phyloP scores from a whole-genome alignment of 371 early-diverging fungal genomes.

The Rhizopus sp. region DNA sequence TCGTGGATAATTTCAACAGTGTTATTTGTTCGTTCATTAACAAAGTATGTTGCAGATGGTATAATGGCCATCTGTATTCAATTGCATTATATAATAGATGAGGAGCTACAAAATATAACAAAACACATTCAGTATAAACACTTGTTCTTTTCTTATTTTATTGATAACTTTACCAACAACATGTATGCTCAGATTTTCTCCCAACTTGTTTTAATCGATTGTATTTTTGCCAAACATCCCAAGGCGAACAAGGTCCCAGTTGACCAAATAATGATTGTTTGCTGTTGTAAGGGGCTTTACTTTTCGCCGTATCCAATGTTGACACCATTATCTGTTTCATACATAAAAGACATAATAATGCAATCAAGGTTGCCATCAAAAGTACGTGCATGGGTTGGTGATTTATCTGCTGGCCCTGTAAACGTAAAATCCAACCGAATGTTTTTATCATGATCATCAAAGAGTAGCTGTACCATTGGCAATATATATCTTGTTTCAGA shows the following conservation, averaged over 20 bases:
- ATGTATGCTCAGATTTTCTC: conserved; percentile 10
- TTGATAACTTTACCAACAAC: conserved; percentile 14
- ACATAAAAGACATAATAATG: conserved; percentile 8
- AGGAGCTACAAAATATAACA: conserved; percentile 16
- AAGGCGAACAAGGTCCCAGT: conserved; percentile 24
- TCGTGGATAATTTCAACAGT: conserved; percentile 7
- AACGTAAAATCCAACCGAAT: conserved; percentile 10
- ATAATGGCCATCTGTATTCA: conserved; percentile 21
- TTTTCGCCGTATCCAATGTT: conserved; percentile 18
- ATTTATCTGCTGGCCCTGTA: conserved; percentile 15
- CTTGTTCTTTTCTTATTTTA: conserved; percentile 6
- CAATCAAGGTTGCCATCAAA: conserved; percentile 14
- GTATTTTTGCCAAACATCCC: conserved; percentile 20
- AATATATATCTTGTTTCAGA: conserved; percentile 19
- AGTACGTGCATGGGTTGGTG: background rate
- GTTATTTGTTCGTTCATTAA: conserved; percentile 7
- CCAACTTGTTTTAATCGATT: conserved; percentile 10
- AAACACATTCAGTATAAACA: conserved; percentile 9
- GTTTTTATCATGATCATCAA: conserved; percentile 15
- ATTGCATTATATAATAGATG: conserved; percentile 24
- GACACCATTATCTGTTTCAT: conserved; percentile 20
- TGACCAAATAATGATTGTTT: conserved; percentile 17
- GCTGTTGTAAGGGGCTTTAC: conserved; percentile 13
- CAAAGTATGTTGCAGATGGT: conserved; percentile 11
- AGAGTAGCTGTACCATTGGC: conserved; percentile 10